Evolutionary conservation across 352 stramenopile species (phyloP), one percentile per base, ranked within the genome.

Genomic region (Globisporangium recalcitrans): DNA sequence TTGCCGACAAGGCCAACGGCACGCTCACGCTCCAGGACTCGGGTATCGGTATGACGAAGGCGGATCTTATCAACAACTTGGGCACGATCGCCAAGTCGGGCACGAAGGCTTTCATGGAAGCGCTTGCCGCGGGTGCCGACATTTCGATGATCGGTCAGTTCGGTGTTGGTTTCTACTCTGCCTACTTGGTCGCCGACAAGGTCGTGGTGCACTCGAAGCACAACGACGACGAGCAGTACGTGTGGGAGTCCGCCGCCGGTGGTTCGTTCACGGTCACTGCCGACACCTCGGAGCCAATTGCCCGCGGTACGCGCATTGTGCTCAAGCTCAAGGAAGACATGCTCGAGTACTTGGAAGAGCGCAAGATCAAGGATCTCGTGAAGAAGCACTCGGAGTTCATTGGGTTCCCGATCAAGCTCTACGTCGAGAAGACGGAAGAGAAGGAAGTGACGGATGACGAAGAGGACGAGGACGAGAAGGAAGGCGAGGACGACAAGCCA

Each of bases 321-420:
- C 77, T 99, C 26, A 95, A 97, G 76, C 72, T 99, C 31, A 99
- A 99, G 96, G 97, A 99, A 74, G 97, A 99, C 80, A 98, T 99
- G 96, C 87, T 94, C 7, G 97, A 99, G 77, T 99, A 99, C 87
- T 75, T 99, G 1, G 97, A 99, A 77, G 97, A 99, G 80, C 91
- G 91, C 73, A 96, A 97, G 71, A 80, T 99, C 59, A 99, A 99
- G 80, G 97, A 99, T 76, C 79, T 99, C 36, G 96, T 99, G 52
- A 99, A 99, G 93, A 99, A 99, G 85, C 97, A 99, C 85, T 99
- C 93, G 8, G 97, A 99, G 82, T 99, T 99, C 85, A 99, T 99
- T 87, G 93, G 96, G 54, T 99, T 99, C 94, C 96, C 97, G 34
- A 99, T 99, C 82, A 98, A 98, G 82, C 90, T 99, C 16, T 98